phyloP scores from a whole-genome alignment of 176 grass and related monocot species.

The Cocos nucifera region DNA sequence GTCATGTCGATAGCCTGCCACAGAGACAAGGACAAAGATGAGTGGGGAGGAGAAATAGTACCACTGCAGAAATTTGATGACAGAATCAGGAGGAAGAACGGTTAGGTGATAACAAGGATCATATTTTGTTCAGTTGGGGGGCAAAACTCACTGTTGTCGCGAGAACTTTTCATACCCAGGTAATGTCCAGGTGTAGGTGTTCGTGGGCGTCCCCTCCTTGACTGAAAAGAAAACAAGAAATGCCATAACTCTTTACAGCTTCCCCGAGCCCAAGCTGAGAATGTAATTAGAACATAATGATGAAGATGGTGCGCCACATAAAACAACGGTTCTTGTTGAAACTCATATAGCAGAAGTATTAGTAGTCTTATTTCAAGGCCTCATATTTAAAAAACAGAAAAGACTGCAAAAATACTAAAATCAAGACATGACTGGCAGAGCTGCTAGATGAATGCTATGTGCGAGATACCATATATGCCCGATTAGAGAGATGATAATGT shows the following conservation, averaged over 20 bases:
- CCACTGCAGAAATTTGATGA: too few relatives aligned
- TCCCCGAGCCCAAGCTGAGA: too few relatives aligned
- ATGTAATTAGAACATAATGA: not conserved
- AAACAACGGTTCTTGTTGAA: conserved; percentile 33
- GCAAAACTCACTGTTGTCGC: conserved; percentile 2
- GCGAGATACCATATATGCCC: conserved; percentile 43
- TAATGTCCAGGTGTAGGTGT: conserved; percentile 64
- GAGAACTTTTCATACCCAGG: conserved; percentile 30
- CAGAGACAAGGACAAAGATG: not conserved
- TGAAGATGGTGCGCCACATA: conserved; percentile 9
- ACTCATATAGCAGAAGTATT: conserved; percentile 19
- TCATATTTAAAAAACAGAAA: conserved; percentile 18
- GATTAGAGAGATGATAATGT: conserved; percentile 44
- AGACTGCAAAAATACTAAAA: conserved; percentile 24
- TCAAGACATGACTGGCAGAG: conserved; percentile 35
- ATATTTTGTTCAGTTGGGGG: too few relatives aligned
- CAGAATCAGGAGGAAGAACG: too few relatives aligned
- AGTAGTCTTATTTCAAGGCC: too few relatives aligned
- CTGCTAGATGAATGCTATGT: conserved; percentile 41
- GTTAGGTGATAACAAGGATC: too few relatives aligned
- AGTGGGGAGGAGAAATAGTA: not conserved
- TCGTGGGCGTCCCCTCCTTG: conserved; percentile 40
- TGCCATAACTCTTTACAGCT: not conserved
- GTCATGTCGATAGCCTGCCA: conserved; percentile 31
- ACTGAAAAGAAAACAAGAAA: conserved; percentile 28